These are phyloP conservation scores for Fragaria ananassa DNA, from an alignment of 306 rosid species.

Conservation along the genomic window DNA sequence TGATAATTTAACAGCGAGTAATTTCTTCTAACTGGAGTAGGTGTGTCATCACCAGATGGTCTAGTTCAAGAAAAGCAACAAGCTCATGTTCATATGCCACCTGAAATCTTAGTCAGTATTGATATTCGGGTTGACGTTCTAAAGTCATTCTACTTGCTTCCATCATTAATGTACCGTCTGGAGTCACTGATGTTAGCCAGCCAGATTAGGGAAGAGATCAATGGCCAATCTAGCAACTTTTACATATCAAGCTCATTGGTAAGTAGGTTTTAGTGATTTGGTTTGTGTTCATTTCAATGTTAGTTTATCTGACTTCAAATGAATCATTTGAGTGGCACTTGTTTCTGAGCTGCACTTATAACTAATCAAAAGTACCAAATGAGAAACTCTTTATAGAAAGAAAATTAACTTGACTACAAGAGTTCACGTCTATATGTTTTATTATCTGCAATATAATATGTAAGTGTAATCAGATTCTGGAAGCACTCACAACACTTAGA, in stretches of 20 bases:
- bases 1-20: background rate
- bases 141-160: constrained; percentile 69
- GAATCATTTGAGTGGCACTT: background rate
- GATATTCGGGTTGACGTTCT: constrained; percentile 56
- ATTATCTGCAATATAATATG: constrained; percentile 12
- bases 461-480: constrained; percentile 52
- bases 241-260: constrained; percentile 68
- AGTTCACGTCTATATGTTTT: background rate
- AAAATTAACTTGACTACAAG: background rate
- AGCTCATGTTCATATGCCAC: constrained; percentile 73
- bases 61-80: constrained; percentile 40
- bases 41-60: constrained; percentile 33
- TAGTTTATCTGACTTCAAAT: constrained; percentile 5
- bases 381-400: background rate
- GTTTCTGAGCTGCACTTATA: background rate
- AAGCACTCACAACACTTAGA: constrained; percentile 80
- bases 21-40: constrained; percentile 33
- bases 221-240: constrained; percentile 30
- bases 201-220: constrained; percentile 76
- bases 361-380: background rate
- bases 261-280: constrained; percentile 25
- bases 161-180: constrained; percentile 79
- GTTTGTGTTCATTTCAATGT: constrained; percentile 3
- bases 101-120: constrained; percentile 62
- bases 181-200: constrained; percentile 78